Conservation (phyloP, 768 basidiomycete genomes). For the Mrakia blollopis region DNA sequence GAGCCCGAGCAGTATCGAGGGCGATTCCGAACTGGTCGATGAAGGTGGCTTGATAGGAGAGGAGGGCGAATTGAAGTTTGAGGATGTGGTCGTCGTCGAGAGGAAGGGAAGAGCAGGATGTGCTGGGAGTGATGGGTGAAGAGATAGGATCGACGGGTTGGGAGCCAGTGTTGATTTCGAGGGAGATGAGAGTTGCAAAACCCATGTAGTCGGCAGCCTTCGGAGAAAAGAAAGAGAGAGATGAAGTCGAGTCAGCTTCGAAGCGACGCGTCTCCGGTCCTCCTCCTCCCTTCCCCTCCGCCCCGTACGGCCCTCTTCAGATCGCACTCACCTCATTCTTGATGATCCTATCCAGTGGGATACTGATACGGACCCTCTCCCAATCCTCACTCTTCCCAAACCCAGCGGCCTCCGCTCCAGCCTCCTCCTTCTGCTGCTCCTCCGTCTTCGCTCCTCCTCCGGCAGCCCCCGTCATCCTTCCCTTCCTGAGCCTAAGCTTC, state of each 20-base stretch:
- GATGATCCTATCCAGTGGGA: slow-evolving; percentile 42
- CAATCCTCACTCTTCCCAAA: slow-evolving; percentile 38
- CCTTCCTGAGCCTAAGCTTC: not conserved
- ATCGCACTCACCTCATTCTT: slow-evolving; percentile 33
- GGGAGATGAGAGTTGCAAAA: slow-evolving; percentile 36
- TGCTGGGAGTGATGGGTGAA: not conserved
- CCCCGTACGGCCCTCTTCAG: no score
- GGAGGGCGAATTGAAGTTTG: slow-evolving; percentile 41
- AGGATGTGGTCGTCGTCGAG: slow-evolving; percentile 24
- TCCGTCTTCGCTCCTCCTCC: not conserved
- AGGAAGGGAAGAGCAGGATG: not conserved
- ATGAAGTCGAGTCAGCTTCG: not conserved
- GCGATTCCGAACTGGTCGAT: slow-evolving; percentile 37
- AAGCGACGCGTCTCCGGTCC: not conserved
- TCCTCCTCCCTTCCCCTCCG: no score
- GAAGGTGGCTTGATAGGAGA: slow-evolving; percentile 41
- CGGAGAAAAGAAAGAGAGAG: not conserved
- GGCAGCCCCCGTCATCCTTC: not conserved
- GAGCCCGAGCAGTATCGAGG: slow-evolving; percentile 29
- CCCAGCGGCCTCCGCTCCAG: not conserved
- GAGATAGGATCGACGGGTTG: not conserved
- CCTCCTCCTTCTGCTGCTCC: not conserved
- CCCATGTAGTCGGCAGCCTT: slow-evolving; percentile 15
- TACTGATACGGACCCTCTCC: slow-evolving; percentile 41
- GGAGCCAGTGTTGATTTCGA: slow-evolving; percentile 37